Evolutionary conservation across 768 basidiomycete species (phyloP).

Genomic region (Auricularia sp.): DNA sequence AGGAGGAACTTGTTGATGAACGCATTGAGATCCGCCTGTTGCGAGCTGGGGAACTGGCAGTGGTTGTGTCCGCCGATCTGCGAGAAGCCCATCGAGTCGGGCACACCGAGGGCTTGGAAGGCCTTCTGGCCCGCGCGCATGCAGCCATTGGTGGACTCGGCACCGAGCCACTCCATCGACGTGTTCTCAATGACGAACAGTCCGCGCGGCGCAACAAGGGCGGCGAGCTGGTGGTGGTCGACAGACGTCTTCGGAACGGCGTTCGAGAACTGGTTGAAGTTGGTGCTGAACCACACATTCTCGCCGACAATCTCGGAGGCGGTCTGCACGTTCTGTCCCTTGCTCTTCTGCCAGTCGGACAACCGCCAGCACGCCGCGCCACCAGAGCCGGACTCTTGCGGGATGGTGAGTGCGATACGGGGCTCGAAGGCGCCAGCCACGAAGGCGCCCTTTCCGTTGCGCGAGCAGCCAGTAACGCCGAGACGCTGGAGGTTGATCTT

Average conservation of each 20-base stretch:
- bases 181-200: constrained; percentile 48
- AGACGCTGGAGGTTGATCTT: constrained; percentile 37
- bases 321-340: constrained; percentile 39
- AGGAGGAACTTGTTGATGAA: constrained; percentile 50
- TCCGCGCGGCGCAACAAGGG: constrained; percentile 44
- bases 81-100: constrained; percentile 41
- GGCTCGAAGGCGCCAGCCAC: constrained; percentile 49
- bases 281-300: constrained; percentile 52
- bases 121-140: constrained; percentile 41
- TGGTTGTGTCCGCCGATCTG: constrained; percentile 46
- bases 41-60: constrained; percentile 42
- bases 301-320: constrained; percentile 49
- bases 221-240: constrained; percentile 51
- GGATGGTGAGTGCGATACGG: constrained; percentile 49
- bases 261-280: constrained; percentile 34
- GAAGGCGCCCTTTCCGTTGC: constrained; percentile 52
- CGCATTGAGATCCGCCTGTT: constrained; percentile 37
- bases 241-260: constrained; percentile 38
- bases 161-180: constrained; percentile 46
- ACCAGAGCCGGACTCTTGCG: constrained; percentile 55
- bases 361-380: constrained; percentile 52
- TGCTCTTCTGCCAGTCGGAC: constrained; percentile 36
- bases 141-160: constrained; percentile 40
- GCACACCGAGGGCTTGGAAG: constrained; percentile 40
- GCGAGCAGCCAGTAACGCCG: constrained; percentile 50